Conservation (phyloP, 2,329 filamentous ascomycete genomes). For the Cercospora sp. region DNA sequence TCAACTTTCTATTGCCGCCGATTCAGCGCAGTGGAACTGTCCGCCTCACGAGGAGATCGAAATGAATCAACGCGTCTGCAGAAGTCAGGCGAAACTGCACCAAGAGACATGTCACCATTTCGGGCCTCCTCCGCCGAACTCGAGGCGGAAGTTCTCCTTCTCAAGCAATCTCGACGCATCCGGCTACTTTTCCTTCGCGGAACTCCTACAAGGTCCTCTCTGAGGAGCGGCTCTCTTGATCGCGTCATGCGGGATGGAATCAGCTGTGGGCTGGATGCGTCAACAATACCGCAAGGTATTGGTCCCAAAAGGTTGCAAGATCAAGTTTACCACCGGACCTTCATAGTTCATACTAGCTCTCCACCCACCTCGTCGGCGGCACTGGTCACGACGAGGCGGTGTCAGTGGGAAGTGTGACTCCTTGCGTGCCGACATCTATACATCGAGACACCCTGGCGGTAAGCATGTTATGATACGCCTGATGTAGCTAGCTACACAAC, state of each 20-base stretch:
- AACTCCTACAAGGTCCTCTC: conserved; percentile 34
- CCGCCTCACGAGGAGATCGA: neutral
- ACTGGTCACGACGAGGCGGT: conserved; percentile 15
- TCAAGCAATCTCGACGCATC: conserved; percentile 30
- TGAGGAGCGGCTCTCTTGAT: conserved; percentile 33
- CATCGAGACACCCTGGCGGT: neutral
- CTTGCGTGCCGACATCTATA: conserved; percentile 34
- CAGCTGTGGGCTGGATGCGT: conserved; percentile 34
- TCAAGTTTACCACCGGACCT: conserved; percentile 33
- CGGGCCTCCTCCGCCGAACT: neutral
- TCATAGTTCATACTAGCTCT: conserved; percentile 38
- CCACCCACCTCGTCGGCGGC: conserved; percentile 17
- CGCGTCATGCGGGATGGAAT: conserved; percentile 35
- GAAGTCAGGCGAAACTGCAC: neutral
- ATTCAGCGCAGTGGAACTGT: neutral
- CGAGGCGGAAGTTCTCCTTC: neutral
- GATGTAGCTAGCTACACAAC: neutral
- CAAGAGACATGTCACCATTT: no score
- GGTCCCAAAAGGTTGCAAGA: conserved; percentile 29
- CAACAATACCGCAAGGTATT: conserved; percentile 18
- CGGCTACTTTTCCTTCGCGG: conserved; percentile 33
- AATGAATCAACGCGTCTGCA: neutral
- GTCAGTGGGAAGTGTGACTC: conserved; percentile 36
- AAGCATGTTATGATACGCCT: neutral
- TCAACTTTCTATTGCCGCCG: neutral